Evolutionary conservation across 2,329 filamentous ascomycete genomes (phyloP), one percentile per base, ranked within the genome.

Genomic region (Stagonosporopsis vannaccii): DNA sequence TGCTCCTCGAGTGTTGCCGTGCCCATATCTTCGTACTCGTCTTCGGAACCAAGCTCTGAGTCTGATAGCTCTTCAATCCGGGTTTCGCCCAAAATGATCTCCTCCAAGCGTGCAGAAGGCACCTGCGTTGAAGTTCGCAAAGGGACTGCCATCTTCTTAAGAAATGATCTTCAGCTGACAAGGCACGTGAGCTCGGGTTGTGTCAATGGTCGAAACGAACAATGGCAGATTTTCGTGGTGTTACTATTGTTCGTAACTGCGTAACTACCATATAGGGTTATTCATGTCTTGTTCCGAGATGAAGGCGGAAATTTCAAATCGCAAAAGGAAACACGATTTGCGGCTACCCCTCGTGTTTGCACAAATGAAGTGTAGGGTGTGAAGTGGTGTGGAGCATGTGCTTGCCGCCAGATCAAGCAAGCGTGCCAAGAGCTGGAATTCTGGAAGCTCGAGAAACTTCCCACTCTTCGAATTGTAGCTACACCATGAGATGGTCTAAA

Each of bases 21-120:
- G 3, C 68, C 72, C 67, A 75, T 73, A 48, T 75, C 73, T 69
- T 76, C 73, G 69, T 73, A 74, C 5, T 72, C 72, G 62, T 66
- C 49, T 33, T 70, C 62, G 7, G 53, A 56, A 13, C 25, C 37
- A 6, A 56, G 53, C 23, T 52, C 49, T 37, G 68, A 63, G 58
- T 74, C 71, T n/a, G 74, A 74, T 35, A 77, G 64, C 51, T 76
- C 73, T 67, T 76, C 61, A 40, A 76, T 61, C n/a, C 74, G 69
- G 36, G 65, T 46, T 40, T 63, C 60, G 25, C 49, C 49, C 51
- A 64, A 56, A 17, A 68, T 44, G 35, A 70, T 67, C 47, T 73
- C 72, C 46, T 72, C 63, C 4, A 73, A 47, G 20, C 68, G 63
- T 17, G 67, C 58, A 4, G 68, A 68, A 28, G 69, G 62, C 4